Percentiles rank a stretch among this genome's conserved stretches.
These are phyloP conservation scores for Talaromyces sp. DNA, from an alignment of 2,329 filamentous ascomycete genomes.

Conservation along the genomic window DNA sequence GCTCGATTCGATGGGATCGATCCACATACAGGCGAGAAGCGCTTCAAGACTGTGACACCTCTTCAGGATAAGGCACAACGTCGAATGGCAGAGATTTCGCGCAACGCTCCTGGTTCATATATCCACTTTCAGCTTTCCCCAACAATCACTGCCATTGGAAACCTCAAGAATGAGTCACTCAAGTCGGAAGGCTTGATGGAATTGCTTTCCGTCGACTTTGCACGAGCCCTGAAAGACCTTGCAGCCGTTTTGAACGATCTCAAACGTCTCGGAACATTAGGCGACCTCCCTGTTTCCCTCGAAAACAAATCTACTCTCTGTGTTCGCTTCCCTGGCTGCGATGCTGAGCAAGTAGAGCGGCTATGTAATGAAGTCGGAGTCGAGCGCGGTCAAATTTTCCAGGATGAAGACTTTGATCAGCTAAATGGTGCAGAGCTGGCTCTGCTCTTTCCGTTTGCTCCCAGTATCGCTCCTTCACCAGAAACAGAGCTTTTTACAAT, in stretches of 20 bases:
- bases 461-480: conserved; percentile 51
- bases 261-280: conserved; percentile 69
- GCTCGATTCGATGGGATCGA: conserved; percentile 79
- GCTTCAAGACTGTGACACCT: conserved; percentile 72
- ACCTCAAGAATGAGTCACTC: conserved; percentile 58
- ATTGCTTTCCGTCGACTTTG: conserved; percentile 81
- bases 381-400: conserved; percentile 69
- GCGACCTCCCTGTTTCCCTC: conserved; percentile 78
- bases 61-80: conserved; percentile 70
- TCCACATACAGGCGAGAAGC: conserved; percentile 65
- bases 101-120: conserved; percentile 67
- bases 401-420: conserved; percentile 73
- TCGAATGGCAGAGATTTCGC: conserved; percentile 58
- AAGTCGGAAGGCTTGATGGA: conserved; percentile 82
- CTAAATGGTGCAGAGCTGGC: conserved; percentile 69
- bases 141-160: conserved; percentile 79
- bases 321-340: conserved; percentile 87
- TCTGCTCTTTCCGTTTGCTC: conserved; percentile 81
- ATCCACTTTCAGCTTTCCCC: conserved; percentile 87
- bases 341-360: conserved; percentile 73
- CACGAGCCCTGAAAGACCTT: conserved; percentile 78
- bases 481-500: conserved; percentile 44
- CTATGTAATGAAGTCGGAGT: conserved; percentile 87
- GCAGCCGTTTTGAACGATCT: conserved; percentile 77
- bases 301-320: conserved; percentile 66